phyloP scores from a whole-genome alignment of 495 filamentous ascomycete genomes.

The Bacidia rubella region DNA sequence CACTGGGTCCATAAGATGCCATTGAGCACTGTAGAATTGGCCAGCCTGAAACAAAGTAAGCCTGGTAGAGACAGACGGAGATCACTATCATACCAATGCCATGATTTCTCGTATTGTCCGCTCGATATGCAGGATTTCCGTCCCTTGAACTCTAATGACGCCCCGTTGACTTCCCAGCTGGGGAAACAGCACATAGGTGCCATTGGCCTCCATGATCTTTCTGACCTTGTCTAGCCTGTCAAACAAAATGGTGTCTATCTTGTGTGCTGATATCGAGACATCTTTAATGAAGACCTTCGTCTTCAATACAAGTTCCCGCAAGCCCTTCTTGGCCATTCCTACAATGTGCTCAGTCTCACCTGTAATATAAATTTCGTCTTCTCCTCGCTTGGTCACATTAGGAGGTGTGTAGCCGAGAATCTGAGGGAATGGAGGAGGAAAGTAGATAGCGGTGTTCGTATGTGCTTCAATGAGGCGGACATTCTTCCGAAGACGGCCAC shows the following conservation, averaged over 20 bases:
- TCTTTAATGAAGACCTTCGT: conserved; percentile 86
- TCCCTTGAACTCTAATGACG: conserved; percentile 76
- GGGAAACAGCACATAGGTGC: conserved; percentile 83
- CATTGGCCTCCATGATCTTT: conserved; percentile 95
- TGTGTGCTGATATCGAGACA: conserved; percentile 67
- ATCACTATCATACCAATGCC: conserved; percentile 51
- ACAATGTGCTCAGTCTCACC: conserved; percentile 72
- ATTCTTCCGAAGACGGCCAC: conserved; percentile 84
- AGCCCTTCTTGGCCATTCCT: conserved; percentile 69
- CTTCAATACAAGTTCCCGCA: conserved; percentile 65
- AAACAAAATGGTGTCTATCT: conserved; percentile 86
- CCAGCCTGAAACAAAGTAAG: conserved; percentile 46
- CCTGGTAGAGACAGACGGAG: conserved; percentile 22
- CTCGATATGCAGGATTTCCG: conserved; percentile 84
- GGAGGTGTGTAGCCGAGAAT: conserved; percentile 79
- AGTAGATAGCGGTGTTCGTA: conserved; percentile 92
- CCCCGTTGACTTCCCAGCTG: conserved; percentile 66
- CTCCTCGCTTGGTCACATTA: conserved; percentile 61
- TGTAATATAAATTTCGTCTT: conserved; percentile 87
- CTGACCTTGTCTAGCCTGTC: conserved; percentile 88
- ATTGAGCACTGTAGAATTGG: conserved; percentile 94
- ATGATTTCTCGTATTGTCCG: conserved; percentile 90
- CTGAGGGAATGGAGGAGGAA: conserved; percentile 81
- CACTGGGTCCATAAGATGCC: conserved; percentile 80
- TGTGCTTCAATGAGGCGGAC: conserved; percentile 92